These are phyloP conservation scores for Didymella pomorum DNA, from an alignment of 2,329 filamentous ascomycete species.

Conservation along the genomic window DNA sequence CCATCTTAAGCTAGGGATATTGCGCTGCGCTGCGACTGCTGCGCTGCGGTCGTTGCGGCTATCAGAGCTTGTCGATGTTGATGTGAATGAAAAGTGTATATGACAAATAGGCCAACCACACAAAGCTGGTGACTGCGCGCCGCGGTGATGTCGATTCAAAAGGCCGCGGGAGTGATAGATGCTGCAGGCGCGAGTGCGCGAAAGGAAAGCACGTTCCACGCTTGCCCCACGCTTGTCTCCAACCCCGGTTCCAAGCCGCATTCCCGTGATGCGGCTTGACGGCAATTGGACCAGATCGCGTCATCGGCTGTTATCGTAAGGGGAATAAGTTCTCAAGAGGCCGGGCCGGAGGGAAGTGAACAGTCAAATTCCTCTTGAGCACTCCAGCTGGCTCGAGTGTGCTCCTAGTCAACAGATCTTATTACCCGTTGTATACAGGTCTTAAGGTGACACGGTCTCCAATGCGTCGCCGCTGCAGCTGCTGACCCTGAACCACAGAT, in stretches of 20 bases:
- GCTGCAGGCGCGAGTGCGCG: constrained; percentile 11
- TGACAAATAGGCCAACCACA: not conserved
- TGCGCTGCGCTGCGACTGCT: constrained; percentile 6
- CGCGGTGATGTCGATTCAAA: constrained; percentile 3
- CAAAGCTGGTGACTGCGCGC: not conserved
- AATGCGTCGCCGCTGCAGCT: constrained; percentile 3
- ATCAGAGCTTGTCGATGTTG: not conserved
- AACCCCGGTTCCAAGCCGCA: constrained; percentile 12
- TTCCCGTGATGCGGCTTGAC: constrained; percentile 14
- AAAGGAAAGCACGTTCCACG: constrained; percentile 14
- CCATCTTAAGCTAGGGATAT: constrained; percentile 31
- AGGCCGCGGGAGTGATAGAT: not conserved
- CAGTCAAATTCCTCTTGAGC: constrained; percentile 1
- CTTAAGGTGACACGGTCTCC: constrained; percentile 3
- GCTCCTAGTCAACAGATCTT: constrained; percentile 10
- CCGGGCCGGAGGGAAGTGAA: constrained; percentile 10
- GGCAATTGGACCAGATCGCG: constrained; percentile 21
- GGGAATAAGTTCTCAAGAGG: not conserved
- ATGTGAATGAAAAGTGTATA: not conserved
- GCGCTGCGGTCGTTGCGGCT: constrained; percentile 8
- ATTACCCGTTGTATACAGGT: constrained; percentile 9
- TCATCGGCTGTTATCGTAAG: constrained; percentile 20
- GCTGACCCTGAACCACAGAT: constrained; percentile 12
- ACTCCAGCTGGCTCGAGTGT: constrained; percentile 14
- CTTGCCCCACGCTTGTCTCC: constrained; percentile 18